Conservation (phyloP, 2,329 filamentous ascomycete genomes). For the Colletotrichum lupini region DNA sequence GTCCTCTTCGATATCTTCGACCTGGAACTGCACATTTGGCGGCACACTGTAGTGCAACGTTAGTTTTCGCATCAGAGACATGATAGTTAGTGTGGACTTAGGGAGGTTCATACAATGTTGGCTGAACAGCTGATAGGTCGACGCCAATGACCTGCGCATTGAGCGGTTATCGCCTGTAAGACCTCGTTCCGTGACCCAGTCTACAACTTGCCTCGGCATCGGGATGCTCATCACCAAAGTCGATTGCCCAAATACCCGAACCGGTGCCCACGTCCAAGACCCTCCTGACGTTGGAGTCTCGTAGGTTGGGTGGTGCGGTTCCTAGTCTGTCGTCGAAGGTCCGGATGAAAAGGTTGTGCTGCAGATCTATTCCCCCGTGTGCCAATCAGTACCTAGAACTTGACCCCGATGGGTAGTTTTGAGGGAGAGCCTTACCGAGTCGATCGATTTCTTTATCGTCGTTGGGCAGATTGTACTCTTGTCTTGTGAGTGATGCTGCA, state of each 20-base stretch:
- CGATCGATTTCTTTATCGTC: not conserved
- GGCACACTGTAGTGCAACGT: constrained; percentile 50
- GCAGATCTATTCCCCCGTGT: not conserved
- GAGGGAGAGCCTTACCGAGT: not conserved
- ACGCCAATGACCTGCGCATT: constrained; percentile 59
- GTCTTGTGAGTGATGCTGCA: not conserved
- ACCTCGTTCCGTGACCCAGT: no score
- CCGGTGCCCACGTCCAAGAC: constrained; percentile 43
- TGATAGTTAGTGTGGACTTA: not conserved
- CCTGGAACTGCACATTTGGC: constrained; percentile 58
- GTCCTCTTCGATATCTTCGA: constrained; percentile 52
- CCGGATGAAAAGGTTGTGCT: not conserved
- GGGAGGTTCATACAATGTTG: constrained; percentile 48
- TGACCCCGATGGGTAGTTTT: no score
- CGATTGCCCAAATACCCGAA: constrained; percentile 60
- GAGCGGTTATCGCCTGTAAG: no score
- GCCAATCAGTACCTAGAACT: not conserved
- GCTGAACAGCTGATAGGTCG: constrained; percentile 67
- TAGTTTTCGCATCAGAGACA: not conserved
- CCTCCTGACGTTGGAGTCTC: not conserved
- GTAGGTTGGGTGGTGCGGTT: not conserved
- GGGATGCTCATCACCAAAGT: constrained; percentile 49
- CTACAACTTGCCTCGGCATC: not conserved
- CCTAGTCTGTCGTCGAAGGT: not conserved
- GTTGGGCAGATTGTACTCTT: constrained; percentile 8